Percentiles rank a stretch among this genome's conserved stretches.
Evolutionary conservation across 2,329 filamentous ascomycete species (phyloP).

Genomic region (Stenocarpella maydis): DNA sequence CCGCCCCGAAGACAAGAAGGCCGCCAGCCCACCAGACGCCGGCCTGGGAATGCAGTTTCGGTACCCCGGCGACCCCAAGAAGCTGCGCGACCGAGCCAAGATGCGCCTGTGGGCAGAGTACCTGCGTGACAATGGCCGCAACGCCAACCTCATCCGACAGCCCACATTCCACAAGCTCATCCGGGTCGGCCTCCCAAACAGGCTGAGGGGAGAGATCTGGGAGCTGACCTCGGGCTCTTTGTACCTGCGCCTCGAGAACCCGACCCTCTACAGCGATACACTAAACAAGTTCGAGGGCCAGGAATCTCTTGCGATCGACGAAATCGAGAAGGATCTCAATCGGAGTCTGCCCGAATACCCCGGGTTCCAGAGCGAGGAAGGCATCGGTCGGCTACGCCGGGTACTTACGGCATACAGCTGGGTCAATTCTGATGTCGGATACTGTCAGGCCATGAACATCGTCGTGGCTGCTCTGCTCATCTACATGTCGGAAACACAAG

Average conservation of each 20-base stretch:
- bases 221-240: conserved; percentile 92
- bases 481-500: conserved; percentile 96
- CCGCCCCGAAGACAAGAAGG: conserved; percentile 69
- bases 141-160: conserved; percentile 89
- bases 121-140: conserved; percentile 91
- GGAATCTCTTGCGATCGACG: conserved; percentile 94
- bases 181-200: conserved; percentile 91
- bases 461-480: conserved; percentile 97
- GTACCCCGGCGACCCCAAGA: conserved; percentile 94
- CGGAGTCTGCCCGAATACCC: conserved; percentile 96
- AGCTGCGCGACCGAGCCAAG: conserved; percentile 93
- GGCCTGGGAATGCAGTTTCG: conserved; percentile 91
- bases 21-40: conserved; percentile 80
- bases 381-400: conserved; percentile 86
- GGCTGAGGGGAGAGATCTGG: conserved; percentile 93
- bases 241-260: conserved; percentile 86
- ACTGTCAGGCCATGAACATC: conserved; percentile 99
- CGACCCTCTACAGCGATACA: conserved; percentile 84
- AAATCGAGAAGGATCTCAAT: conserved; percentile 98
- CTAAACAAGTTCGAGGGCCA: conserved; percentile 82
- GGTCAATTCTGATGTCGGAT: conserved; percentile 94
- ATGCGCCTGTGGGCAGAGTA: conserved; percentile 99
- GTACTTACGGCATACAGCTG: conserved; percentile 98
- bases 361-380: conserved; percentile 95
- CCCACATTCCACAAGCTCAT: conserved; percentile 98